phyloP scores from a whole-genome alignment of 2,329 filamentous ascomycete species.

The Fusarium sp. region DNA sequence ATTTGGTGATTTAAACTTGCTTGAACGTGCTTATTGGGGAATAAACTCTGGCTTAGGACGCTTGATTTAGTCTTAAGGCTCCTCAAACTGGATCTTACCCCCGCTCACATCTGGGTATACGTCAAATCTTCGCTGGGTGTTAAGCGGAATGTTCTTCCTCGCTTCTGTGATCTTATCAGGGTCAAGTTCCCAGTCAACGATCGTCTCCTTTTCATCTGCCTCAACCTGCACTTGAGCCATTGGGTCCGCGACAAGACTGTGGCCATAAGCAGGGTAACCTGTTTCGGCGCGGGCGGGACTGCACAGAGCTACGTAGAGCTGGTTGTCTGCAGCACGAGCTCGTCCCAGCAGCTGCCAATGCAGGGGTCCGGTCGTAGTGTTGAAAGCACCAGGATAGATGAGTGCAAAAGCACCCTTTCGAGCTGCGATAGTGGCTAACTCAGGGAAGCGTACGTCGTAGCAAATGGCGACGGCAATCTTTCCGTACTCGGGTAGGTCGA shows the following conservation, averaged over 20 bases:
- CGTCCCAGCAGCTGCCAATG: conserved; percentile 90
- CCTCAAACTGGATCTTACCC: conserved; percentile 59
- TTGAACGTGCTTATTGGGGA: not conserved
- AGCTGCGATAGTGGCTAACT: conserved; percentile 89
- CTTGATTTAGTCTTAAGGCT: conserved; percentile 39
- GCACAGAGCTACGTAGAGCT: conserved; percentile 93
- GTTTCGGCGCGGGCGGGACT: conserved; percentile 85
- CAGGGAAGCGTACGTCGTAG: conserved; percentile 97
- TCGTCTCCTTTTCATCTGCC: conserved; percentile 81
- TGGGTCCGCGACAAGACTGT: conserved; percentile 89
- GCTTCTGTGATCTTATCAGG: conserved; percentile 77
- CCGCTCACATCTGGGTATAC: conserved; percentile 91
- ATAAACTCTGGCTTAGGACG: not conserved
- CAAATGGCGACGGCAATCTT: conserved; percentile 91
- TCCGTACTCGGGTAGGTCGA: conserved; percentile 90
- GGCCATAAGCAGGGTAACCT: conserved; percentile 90
- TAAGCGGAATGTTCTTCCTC: conserved; percentile 85
- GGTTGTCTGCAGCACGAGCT: conserved; percentile 90
- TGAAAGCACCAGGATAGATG: conserved; percentile 97
- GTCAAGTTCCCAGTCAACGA: conserved; percentile 78
- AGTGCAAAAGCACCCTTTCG: conserved; percentile 88
- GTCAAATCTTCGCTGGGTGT: conserved; percentile 89
- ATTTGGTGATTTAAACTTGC: not conserved
- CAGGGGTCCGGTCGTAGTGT: conserved; percentile 88
- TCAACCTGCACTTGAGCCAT: conserved; percentile 85